A percentile compares a stretch with the other conserved stretches of the same genome.
Evolutionary conservation across 768 basidiomycete species (phyloP).

Genomic region (Leccinum arenicola): DNA sequence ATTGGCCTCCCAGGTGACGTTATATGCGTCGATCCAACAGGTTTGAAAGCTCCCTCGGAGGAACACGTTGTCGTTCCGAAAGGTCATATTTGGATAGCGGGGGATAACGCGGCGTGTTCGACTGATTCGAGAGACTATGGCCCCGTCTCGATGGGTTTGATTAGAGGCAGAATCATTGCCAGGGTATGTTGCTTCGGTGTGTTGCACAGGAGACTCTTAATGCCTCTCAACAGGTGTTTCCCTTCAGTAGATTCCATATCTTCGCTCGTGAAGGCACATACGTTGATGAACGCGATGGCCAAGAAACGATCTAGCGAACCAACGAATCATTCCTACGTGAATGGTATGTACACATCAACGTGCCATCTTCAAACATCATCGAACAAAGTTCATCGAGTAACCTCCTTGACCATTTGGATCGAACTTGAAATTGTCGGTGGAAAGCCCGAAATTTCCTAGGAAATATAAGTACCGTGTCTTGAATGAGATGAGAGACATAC

Average conservation of each 20-base stretch:
- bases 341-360: background rate
- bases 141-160: conserved; percentile 78
- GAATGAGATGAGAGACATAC: conserved; percentile 37
- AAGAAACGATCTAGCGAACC: conserved; percentile 1
- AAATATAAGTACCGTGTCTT: background rate
- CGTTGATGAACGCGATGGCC: conserved; percentile 15
- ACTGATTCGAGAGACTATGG: conserved; percentile 93
- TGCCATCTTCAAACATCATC: conserved; percentile 29
- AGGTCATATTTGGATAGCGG: conserved; percentile 87
- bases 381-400: conserved; percentile 86
- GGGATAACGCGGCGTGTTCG: conserved; percentile 83
- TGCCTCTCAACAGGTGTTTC: conserved; percentile 27
- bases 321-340: background rate
- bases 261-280: conserved; percentile 22
- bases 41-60: conserved; percentile 54
- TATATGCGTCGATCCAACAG: conserved; percentile 86
- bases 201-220: background rate
- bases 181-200: conserved; percentile 44
- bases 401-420: conserved; percentile 93
- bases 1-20: conserved; percentile 89
- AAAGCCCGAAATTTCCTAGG: conserved; percentile 87
- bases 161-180: conserved; percentile 65
- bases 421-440: conserved; percentile 97
- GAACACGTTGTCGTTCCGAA: conserved; percentile 79
- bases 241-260: conserved; percentile 27